Conservation (phyloP, 1,139 yeast genomes). For the Hyphopichia khmerensis region DNA sequence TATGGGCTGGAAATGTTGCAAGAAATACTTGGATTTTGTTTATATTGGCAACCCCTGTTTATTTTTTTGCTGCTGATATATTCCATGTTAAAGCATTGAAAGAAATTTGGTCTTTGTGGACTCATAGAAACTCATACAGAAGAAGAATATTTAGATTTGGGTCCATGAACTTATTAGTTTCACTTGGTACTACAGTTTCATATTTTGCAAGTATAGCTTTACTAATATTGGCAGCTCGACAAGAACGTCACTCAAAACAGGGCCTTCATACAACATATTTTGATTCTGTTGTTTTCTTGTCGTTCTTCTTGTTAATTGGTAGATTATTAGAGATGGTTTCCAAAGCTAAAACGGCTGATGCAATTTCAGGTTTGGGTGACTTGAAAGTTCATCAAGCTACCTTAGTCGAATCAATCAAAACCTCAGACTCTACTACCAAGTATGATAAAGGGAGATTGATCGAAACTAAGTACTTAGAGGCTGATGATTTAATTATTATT, state of each 20-base stretch:
- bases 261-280: slow-evolving; percentile 68
- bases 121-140: slow-evolving; percentile 52
- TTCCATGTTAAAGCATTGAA: slow-evolving; percentile 66
- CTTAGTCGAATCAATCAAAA: slow-evolving; percentile 35
- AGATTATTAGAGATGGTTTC: slow-evolving; percentile 66
- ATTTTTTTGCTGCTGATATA: slow-evolving; percentile 70
- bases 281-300: slow-evolving; percentile 74
- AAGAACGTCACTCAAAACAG: slow-evolving; percentile 20
- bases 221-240: slow-evolving; percentile 48
- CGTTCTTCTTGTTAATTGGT: slow-evolving; percentile 70
- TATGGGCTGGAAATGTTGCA: slow-evolving; percentile 65
- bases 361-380: slow-evolving; percentile 53
- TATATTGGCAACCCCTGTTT: slow-evolving; percentile 68
- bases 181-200: slow-evolving; percentile 70
- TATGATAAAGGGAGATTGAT: slow-evolving; percentile 25
- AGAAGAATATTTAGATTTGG: slow-evolving; percentile 67
- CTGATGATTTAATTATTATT: slow-evolving; percentile 60
- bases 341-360: slow-evolving; percentile 65
- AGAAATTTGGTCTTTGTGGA: slow-evolving; percentile 60
- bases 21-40: slow-evolving; percentile 67
- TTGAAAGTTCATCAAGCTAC: slow-evolving; percentile 53
- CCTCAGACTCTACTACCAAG: slow-evolving; percentile 10
- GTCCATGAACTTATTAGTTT: slow-evolving; percentile 72
- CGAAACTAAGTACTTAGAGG: slow-evolving; percentile 55
- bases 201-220: slow-evolving; percentile 67